phyloP scores from a whole-genome alignment of 225 moss, liverwort and hornwort species.

The Physcomitrium patens region DNA sequence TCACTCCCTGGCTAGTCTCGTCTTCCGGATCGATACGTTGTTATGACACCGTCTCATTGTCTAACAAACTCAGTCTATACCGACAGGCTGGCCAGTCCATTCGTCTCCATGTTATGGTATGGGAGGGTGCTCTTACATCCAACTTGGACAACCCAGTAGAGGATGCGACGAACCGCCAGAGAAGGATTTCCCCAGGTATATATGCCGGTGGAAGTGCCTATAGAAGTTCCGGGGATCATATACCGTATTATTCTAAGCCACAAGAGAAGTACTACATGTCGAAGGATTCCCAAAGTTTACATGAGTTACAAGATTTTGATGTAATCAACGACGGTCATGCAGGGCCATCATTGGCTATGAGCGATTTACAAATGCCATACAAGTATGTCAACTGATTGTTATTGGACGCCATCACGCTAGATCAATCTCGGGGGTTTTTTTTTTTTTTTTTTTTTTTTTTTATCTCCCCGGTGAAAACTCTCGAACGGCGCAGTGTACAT shows the following conservation, averaged over 20 bases:
- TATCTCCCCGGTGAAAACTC: conserved; percentile 21
- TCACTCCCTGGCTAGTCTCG: conserved; percentile 57
- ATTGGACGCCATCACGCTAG: conserved; percentile 1
- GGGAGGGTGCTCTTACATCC: conserved; percentile 56
- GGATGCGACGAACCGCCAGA: conserved; percentile 36
- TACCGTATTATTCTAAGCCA: conserved; percentile 32
- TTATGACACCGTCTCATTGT: conserved; percentile 53
- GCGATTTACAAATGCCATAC: conserved; percentile 37
- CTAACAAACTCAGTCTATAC: conserved; percentile 52
- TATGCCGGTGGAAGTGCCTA: conserved; percentile 28
- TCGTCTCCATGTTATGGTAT: conserved; percentile 54
- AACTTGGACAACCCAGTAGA: conserved; percentile 37
- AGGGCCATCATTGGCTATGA: conserved; percentile 34
- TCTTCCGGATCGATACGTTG: conserved; percentile 53
- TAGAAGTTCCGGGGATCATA: conserved; percentile 4
- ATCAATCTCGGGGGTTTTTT: conserved; percentile 15
- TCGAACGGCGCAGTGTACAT: conserved; percentile 42
- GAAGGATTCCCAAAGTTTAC: not conserved
- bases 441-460: no score
- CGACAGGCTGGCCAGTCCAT: conserved; percentile 53
- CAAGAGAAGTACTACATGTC: conserved; percentile 29
- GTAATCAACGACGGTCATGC: conserved; percentile 36
- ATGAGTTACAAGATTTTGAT: conserved; percentile 32
- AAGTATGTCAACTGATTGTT: conserved; percentile 36
- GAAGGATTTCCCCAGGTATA: conserved; percentile 29